A percentile compares a stretch with the other conserved stretches of the same genome.
Evolutionary conservation across 495 filamentous ascomycete genomes (phyloP).

Genomic region (Aspergillus taichungensis): DNA sequence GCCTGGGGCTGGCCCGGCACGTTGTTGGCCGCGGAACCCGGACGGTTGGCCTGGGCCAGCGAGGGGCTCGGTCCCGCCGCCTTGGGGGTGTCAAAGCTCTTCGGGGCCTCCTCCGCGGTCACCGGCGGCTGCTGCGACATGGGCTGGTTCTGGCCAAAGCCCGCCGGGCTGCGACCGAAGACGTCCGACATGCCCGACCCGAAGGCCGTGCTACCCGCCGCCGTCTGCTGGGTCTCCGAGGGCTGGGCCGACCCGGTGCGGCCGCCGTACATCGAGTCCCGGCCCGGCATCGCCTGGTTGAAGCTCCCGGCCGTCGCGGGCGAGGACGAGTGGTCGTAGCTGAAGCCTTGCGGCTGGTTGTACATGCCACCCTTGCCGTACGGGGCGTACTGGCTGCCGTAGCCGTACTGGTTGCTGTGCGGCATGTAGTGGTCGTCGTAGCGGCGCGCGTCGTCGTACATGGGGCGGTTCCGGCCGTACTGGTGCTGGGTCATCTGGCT

Average conservation of each 20-base stretch:
- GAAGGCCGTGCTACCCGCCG: conserved; percentile 54
- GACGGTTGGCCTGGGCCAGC: conserved; percentile 66
- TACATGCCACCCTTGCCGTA: conserved; percentile 80
- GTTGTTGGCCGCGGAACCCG: conserved; percentile 76
- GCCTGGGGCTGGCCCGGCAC: conserved; percentile 51
- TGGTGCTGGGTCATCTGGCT: conserved; percentile 51
- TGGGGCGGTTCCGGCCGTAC: conserved; percentile 44
- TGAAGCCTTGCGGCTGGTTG: conserved; percentile 69
- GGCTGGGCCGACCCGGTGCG: conserved; percentile 68
- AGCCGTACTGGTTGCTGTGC: conserved; percentile 53
- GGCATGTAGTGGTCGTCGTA: conserved; percentile 49
- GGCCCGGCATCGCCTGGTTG: conserved; percentile 53
- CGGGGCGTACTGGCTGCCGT: conserved; percentile 62
- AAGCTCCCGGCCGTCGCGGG: conserved; percentile 64
- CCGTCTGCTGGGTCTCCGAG: conserved; percentile 53
- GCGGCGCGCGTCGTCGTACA: conserved; percentile 47
- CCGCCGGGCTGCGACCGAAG: conserved; percentile 61
- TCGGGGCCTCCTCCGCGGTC: conserved; percentile 55
- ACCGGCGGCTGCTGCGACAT: conserved; percentile 56
- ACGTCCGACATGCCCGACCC: conserved; percentile 63
- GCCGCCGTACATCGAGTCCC: conserved; percentile 65
- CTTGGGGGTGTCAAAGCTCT: conserved; percentile 69
- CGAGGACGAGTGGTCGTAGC: conserved; percentile 71
- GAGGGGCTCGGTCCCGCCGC: conserved; percentile 75
- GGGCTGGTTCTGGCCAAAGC: conserved; percentile 60